Evolutionary conservation across 164 flowering plant genomes (phyloP).

Genomic region (Magnolia officinalis): DNA sequence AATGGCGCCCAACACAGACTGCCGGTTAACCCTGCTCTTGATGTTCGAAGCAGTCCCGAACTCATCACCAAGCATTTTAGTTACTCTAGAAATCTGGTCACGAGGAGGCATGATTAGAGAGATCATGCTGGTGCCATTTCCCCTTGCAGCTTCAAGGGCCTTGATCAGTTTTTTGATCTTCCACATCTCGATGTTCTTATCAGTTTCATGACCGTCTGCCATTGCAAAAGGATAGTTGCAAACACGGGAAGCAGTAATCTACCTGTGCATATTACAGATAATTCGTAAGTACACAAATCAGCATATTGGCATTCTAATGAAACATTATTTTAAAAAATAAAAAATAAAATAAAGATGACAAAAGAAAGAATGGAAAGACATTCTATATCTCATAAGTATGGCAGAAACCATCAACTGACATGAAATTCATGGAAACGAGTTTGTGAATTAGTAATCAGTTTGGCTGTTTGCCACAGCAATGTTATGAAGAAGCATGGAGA

Average conservation of each 20-base stretch:
- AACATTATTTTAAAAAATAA: too few species aligned
- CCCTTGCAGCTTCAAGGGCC: slow-evolving; percentile 16
- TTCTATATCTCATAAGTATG: too few species aligned
- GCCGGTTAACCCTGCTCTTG: slow-evolving; percentile 15
- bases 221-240: slow-evolving; percentile 1
- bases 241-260: not conserved
- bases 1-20: slow-evolving; percentile 16
- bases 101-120: slow-evolving; percentile 18
- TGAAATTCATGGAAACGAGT: too few species aligned
- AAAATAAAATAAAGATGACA: too few species aligned
- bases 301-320: too few species aligned
- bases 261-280: not conserved
- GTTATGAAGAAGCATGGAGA: too few species aligned
- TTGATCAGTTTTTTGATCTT: slow-evolving; percentile 17
- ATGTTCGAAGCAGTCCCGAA: slow-evolving; percentile 17
- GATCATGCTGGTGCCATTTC: slow-evolving; percentile 19
- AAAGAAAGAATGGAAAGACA: too few species aligned
- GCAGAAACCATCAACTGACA: too few species aligned
- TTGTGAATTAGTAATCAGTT: too few species aligned
- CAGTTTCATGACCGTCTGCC: slow-evolving; percentile 19
- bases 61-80: slow-evolving; percentile 16
- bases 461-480: too few species aligned
- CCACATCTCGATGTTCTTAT: slow-evolving; percentile 18
- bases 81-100: slow-evolving; percentile 14
- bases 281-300: not conserved